A percentile compares a stretch with the other conserved stretches of the same genome.
Evolutionary conservation across 306 rosid genomes (phyloP).

Genomic region (Nissolia schottii): DNA sequence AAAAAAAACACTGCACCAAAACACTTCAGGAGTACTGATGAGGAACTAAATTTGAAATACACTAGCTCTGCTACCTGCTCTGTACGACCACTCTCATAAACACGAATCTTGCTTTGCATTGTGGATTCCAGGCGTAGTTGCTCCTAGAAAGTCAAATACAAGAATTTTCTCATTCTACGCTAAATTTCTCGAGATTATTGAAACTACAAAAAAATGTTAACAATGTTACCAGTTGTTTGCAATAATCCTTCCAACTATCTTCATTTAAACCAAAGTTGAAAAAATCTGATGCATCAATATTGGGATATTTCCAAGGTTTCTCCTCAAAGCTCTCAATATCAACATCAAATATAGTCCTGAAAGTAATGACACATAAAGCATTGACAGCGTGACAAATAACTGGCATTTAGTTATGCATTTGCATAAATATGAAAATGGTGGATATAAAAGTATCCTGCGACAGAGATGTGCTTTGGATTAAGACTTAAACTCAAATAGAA

Average conservation of each 20-base stretch:
- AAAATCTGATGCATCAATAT: constrained; percentile 75
- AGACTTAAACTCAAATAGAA: neutral
- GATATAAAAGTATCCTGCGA: constrained; percentile 16
- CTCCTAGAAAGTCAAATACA: constrained; percentile 52
- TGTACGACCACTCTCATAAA: constrained; percentile 93
- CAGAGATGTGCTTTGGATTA: neutral
- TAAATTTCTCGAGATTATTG: neutral
- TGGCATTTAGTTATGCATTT: constrained; percentile 2
- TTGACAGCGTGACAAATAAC: neutral
- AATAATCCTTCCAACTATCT: constrained; percentile 94
- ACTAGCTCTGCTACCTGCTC: constrained; percentile 62
- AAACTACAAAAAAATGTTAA: constrained; percentile 10
- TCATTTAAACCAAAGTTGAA: constrained; percentile 94
- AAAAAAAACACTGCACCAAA: neutral
- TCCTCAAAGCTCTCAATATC: constrained; percentile 90
- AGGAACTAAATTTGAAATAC: constrained; percentile 15
- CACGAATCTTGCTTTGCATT: constrained; percentile 98
- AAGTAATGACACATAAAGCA: constrained; percentile 34
- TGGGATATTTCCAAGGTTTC: constrained; percentile 89
- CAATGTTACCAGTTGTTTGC: constrained; percentile 87
- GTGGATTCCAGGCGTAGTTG: constrained; percentile 97
- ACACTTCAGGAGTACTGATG: neutral
- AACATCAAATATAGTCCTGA: constrained; percentile 94
- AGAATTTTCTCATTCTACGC: constrained; percentile 19
- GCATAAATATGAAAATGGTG: neutral